These are phyloP conservation scores for Monilinia polystroma DNA, from an alignment of 2,329 filamentous ascomycete genomes.

Conservation along the genomic window DNA sequence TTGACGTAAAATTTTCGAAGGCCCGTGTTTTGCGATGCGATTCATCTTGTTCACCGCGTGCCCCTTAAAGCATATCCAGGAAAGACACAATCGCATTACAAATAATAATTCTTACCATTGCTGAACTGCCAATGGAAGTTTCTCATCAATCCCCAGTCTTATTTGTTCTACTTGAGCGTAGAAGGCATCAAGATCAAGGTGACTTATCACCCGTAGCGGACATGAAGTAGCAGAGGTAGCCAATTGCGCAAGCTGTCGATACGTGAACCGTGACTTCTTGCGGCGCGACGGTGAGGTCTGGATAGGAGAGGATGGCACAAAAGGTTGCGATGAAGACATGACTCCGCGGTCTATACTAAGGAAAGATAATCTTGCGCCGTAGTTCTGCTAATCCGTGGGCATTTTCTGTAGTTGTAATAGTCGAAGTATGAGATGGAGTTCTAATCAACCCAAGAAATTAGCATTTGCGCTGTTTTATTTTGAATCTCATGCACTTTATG, in stretches of 20 bases:
- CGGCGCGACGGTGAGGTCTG: slow-evolving; percentile 24
- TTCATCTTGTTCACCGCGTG: background rate
- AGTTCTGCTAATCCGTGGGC: background rate
- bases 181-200: slow-evolving; percentile 95
- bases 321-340: slow-evolving; percentile 51
- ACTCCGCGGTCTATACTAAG: background rate
- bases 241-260: slow-evolving; percentile 76
- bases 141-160: slow-evolving; percentile 69
- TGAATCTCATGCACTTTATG: background rate
- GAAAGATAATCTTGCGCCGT: background rate
- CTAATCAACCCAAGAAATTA: background rate
- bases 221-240: slow-evolving; percentile 67
- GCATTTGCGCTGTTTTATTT: background rate
- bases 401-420: background rate
- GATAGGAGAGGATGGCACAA: slow-evolving; percentile 48
- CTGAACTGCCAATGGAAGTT: slow-evolving; percentile 84
- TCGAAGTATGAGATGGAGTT: background rate
- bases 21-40: no score
- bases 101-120: slow-evolving; percentile 63
- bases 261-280: slow-evolving; percentile 72
- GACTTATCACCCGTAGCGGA: slow-evolving; percentile 82
- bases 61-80: background rate
- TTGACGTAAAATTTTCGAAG: background rate
- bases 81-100: background rate
- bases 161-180: slow-evolving; percentile 97